Conservation (phyloP, 306 rosid species). For the Argentina anserina region DNA sequence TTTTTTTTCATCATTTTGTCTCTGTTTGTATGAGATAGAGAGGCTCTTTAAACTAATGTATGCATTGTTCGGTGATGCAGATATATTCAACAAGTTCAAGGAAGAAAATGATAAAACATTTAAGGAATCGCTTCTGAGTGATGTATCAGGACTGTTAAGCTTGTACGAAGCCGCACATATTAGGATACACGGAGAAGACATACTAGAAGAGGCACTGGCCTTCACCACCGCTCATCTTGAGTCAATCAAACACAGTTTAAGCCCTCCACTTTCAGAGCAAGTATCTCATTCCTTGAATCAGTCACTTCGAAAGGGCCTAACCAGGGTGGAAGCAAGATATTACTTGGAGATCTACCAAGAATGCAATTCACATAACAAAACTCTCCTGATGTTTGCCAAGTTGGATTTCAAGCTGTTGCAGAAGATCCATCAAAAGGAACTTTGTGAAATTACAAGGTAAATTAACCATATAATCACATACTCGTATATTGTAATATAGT, state of each 20-base stretch:
- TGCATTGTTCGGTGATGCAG: not conserved
- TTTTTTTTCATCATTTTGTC: too few species aligned
- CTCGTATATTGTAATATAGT: too few species aligned
- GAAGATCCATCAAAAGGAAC: too few species aligned
- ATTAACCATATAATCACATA: not conserved
- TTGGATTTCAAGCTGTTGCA: too few species aligned
- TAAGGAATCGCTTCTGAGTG: not conserved
- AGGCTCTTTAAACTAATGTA: too few species aligned
- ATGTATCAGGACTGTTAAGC: not conserved
- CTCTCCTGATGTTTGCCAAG: too few species aligned
- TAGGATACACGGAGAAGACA: not conserved
- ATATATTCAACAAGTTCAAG: not conserved
- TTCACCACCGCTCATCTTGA: not conserved
- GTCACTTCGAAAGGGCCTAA: not conserved
- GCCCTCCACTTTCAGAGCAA: not conserved
- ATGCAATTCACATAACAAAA: too few species aligned
- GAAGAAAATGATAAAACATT: not conserved
- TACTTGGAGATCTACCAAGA: not conserved
- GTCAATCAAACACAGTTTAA: not conserved
- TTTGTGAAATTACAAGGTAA: too few species aligned
- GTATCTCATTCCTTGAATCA: not conserved
- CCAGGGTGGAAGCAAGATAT: not conserved
- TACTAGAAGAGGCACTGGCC: not conserved
- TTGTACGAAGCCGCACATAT: not conserved
- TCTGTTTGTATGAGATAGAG: too few species aligned